Base-by-base conservation (phyloP, 495 filamentous ascomycete species). In the Aspergillus incahuasiensis region DNA sequence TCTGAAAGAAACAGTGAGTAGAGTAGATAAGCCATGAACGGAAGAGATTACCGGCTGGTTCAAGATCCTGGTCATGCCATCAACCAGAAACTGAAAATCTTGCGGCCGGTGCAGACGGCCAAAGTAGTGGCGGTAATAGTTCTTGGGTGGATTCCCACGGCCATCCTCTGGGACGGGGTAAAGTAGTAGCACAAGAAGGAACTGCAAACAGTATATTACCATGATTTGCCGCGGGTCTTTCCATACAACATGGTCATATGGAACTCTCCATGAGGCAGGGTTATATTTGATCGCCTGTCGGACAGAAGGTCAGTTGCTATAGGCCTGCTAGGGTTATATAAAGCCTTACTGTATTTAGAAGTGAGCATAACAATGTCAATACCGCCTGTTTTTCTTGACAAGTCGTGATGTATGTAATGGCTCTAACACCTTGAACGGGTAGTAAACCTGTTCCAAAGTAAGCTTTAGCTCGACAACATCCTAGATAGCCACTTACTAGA, bases 21-120 rank as follows among this genome's bases (percentile, higher is more conserved):
- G 30, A 54, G 20, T 54, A n/a, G n/a, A 28, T 6, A n/a, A n/a
- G 41, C 3, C 0, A 1, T 12, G 9, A 6, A 11, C 3, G 25
- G 22, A 41, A 44, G 45, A 30, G 12, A 43, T 18, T 64, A 87
- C 85, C 6, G 94, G 94, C 57, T 97, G 91, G 62, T 94, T 95
- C 50, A 99, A 70, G 34, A 97, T 86, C 60, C 90, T 84, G 3
- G 87, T 95, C 87, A 99, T 95, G 20, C 94, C 94, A 69, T 97
- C 92, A 13, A 94, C 87, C 20, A 97, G 82, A 67, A 97, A 97
- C 69, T 99, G 94, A 70, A 99, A 97, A 65, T 99, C 94, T 65
- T 97, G 90, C 8, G 92, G 89, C 45, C 94, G 82, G 71, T 99
- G 94, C 46, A 99, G 69, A 45, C 92, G 80, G 35, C 94, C 91